Conservation (phyloP, 139 green algal species). For the Zygnema cylindricum region DNA sequence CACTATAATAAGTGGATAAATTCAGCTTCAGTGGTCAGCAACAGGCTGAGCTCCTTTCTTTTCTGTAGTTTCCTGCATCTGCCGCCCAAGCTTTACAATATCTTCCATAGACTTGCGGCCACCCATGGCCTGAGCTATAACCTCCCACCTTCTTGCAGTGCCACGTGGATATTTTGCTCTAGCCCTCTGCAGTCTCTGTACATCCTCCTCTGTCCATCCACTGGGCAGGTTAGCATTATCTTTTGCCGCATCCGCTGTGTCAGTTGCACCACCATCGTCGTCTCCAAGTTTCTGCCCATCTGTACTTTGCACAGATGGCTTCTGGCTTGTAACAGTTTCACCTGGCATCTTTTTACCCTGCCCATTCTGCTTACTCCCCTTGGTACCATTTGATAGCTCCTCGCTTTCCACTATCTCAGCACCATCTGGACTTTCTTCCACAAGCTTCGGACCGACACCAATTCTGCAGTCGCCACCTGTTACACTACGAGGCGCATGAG, state of each 20-base stretch:
- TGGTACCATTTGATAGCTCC: not conserved
- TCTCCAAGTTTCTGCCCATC: too few species aligned
- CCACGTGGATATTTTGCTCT: not conserved
- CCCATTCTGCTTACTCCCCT: not conserved
- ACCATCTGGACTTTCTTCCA: not conserved
- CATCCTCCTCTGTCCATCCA: not conserved
- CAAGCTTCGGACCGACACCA: conserved; percentile 27
- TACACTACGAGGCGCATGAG: conserved; percentile 14
- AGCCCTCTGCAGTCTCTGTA: not conserved
- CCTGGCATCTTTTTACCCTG: not conserved
- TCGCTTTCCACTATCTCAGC: not conserved
- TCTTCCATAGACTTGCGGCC: not conserved
- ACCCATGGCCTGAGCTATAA: not conserved
- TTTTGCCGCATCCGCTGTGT: not conserved
- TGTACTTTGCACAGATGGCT: too few species aligned
- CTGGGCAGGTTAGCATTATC: not conserved
- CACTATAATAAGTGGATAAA: too few species aligned
- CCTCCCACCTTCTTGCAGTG: not conserved
- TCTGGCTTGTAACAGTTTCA: too few species aligned
- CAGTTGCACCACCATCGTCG: not conserved
- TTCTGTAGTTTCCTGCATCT: not conserved
- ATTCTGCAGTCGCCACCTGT: conserved; percentile 43
- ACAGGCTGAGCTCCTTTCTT: not conserved
- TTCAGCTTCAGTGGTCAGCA: too few species aligned
- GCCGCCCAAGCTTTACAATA: not conserved